Evolutionary conservation across 768 basidiomycete genomes (phyloP).

Genomic region (Plicaturopsis crispa): DNA sequence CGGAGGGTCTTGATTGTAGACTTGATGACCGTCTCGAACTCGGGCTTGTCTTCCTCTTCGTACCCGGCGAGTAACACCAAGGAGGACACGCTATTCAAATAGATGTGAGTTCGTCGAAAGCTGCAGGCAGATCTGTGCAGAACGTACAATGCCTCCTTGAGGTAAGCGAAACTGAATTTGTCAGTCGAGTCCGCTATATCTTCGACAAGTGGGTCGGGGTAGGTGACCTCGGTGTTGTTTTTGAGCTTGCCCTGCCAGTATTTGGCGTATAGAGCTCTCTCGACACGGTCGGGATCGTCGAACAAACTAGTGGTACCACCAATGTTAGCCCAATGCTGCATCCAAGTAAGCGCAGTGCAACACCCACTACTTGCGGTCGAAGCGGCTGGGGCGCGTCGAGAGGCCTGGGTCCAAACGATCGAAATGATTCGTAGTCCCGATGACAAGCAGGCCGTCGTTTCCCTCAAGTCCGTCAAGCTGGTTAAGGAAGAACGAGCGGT

Average conservation of each 20-base stretch:
- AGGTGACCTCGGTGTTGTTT: slow-evolving; percentile 51
- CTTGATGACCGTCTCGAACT: slow-evolving; percentile 46
- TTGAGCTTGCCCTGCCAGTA: slow-evolving; percentile 81
- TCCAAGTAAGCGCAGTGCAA: background rate
- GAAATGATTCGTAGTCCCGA: slow-evolving; percentile 81
- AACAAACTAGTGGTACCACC: slow-evolving; percentile 59
- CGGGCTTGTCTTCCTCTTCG: slow-evolving; percentile 36
- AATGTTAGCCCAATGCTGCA: slow-evolving; percentile 1
- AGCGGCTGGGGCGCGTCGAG: slow-evolving; percentile 72
- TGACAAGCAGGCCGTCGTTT: slow-evolving; percentile 74
- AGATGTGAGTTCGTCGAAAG: slow-evolving; percentile 1
- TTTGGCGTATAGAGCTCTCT: slow-evolving; percentile 57
- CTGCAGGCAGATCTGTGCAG: too few relatives aligned
- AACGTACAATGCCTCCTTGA: slow-evolving; percentile 85
- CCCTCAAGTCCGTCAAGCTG: slow-evolving; percentile 75
- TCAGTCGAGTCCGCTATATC: slow-evolving; percentile 54
- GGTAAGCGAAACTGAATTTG: slow-evolving; percentile 78
- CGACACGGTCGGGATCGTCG: slow-evolving; percentile 58
- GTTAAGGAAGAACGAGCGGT: slow-evolving; percentile 85
- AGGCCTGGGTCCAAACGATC: slow-evolving; percentile 73
- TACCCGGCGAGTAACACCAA: slow-evolving; percentile 57
- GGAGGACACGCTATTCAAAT: slow-evolving; percentile 50
- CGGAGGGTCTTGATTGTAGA: slow-evolving; percentile 53
- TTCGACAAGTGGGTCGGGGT: slow-evolving; percentile 57
- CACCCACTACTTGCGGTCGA: slow-evolving; percentile 80